phyloP scores from a whole-genome alignment of 1,139 yeast species.

The Zygoascus meyerae region DNA sequence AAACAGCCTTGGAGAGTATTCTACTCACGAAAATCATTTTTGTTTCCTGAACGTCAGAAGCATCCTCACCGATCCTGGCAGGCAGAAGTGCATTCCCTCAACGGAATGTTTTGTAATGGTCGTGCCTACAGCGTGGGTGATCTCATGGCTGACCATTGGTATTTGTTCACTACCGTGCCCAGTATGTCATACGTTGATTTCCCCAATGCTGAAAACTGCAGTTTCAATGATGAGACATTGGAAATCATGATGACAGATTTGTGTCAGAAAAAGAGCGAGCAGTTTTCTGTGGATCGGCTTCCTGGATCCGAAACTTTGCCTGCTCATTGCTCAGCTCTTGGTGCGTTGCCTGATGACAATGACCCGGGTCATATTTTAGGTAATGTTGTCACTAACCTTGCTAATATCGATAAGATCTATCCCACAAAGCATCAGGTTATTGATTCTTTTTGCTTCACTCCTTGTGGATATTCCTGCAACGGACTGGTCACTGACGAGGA shows the following conservation, averaged over 20 bases:
- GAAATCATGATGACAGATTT: constrained; percentile 91
- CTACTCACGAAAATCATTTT: constrained; percentile 84
- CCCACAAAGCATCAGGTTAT: constrained; percentile 34
- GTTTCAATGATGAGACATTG: constrained; percentile 62
- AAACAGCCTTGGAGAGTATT: constrained; percentile 59
- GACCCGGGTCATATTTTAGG: constrained; percentile 83
- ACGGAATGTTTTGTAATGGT: constrained; percentile 49
- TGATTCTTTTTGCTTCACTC: constrained; percentile 91
- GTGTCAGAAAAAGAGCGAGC: constrained; percentile 44
- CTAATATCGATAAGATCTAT: constrained; percentile 60
- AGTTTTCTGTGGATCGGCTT: constrained; percentile 55
- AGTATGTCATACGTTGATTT: constrained; percentile 10
- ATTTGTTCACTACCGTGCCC: constrained; percentile 58
- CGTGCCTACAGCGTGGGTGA: constrained; percentile 77
- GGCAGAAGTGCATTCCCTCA: constrained; percentile 66
- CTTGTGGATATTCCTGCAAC: constrained; percentile 94
- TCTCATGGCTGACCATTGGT: constrained; percentile 83
- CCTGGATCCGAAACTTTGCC: constrained; percentile 32
- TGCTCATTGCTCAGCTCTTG: constrained; percentile 26
- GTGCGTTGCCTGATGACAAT: constrained; percentile 37
- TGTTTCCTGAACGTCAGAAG: constrained; percentile 85
- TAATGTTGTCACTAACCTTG: constrained; percentile 52
- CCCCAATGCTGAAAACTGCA: constrained; percentile 14
- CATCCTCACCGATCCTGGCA: constrained; percentile 83
- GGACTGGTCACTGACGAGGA: constrained; percentile 54